Evolutionary conservation across 306 rosid species (phyloP).

Genomic region (Acacia confusa): DNA sequence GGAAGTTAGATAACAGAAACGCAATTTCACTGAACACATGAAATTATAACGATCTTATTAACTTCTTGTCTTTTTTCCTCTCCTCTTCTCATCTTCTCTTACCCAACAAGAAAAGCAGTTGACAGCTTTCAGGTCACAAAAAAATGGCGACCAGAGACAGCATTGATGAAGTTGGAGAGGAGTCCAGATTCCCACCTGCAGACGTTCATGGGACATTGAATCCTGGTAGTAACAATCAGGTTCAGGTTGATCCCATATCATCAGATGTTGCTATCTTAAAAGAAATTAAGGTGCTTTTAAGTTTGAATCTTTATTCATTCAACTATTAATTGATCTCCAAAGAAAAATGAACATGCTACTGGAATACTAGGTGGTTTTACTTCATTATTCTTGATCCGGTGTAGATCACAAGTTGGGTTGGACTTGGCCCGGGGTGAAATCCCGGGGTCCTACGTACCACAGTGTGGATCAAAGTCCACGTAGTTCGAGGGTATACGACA

Average conservation of each 20-base stretch:
- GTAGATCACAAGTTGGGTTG: too few relatives aligned
- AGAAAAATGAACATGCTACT: background rate
- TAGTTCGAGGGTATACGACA: too few relatives aligned
- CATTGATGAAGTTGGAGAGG: slow-evolving; percentile 6
- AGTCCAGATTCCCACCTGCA: slow-evolving; percentile 36
- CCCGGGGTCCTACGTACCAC: too few relatives aligned
- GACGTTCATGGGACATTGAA: slow-evolving; percentile 41
- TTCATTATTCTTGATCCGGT: too few relatives aligned
- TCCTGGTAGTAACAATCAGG: slow-evolving; percentile 30
- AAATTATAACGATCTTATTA: background rate
- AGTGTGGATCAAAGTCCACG: too few relatives aligned
- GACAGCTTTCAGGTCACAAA: background rate
- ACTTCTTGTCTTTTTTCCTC: background rate
- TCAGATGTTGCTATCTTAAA: slow-evolving; percentile 48
- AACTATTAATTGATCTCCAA: background rate
- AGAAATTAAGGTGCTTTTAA: slow-evolving; percentile 46
- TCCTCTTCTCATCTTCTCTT: background rate
- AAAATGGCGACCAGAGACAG: background rate
- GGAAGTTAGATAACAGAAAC: slow-evolving; percentile 25
- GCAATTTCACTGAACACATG: background rate
- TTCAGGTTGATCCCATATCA: slow-evolving; percentile 50
- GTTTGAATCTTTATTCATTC: background rate
- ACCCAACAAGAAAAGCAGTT: background rate
- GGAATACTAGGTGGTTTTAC: background rate
- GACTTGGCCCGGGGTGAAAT: too few relatives aligned